A percentile compares a stretch with the other conserved stretches of the same genome.
phyloP scores from a whole-genome alignment of 23 red algal species.

The Rhodosorus marinus region DNA sequence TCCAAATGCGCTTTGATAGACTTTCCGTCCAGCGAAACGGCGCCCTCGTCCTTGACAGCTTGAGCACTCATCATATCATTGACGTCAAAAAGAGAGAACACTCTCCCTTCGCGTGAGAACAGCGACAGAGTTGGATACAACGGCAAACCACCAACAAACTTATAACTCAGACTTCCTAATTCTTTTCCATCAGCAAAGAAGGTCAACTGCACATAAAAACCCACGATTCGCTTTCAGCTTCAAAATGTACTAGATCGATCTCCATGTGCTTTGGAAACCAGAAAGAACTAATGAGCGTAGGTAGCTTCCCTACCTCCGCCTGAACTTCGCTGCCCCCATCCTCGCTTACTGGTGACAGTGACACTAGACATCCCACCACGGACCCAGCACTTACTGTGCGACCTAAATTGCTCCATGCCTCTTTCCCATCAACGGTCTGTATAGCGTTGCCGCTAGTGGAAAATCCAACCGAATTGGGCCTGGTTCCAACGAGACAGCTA shows the following conservation, averaged over 20 bases:
- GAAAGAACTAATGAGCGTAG: background rate
- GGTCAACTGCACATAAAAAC: background rate
- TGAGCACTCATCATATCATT: conserved; percentile 49
- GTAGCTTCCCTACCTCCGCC: background rate
- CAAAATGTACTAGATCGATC: background rate
- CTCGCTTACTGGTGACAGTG: background rate
- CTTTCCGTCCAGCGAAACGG: too few relatives aligned
- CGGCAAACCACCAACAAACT: conserved; percentile 50
- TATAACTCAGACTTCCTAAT: conserved; percentile 31
- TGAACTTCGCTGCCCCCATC: background rate
- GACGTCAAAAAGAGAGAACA: conserved; percentile 59
- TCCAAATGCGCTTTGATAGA: too few relatives aligned
- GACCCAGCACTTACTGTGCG: conserved; percentile 35
- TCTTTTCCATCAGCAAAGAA: conserved; percentile 53
- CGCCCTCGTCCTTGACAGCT: too few relatives aligned
- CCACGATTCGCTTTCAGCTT: background rate
- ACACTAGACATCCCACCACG: conserved; percentile 25
- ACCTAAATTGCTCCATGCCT: conserved; percentile 64
- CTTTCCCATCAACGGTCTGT: conserved; percentile 83
- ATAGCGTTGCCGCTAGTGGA: conserved; percentile 71
- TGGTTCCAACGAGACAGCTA: conserved; percentile 76
- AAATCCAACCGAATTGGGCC: conserved; percentile 79
- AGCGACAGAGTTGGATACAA: conserved; percentile 75
- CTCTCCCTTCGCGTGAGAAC: conserved; percentile 39
- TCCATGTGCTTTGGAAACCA: background rate